phyloP scores from a whole-genome alignment of 2,329 filamentous ascomycete genomes.

The Calonectria pseudoturangicola region DNA sequence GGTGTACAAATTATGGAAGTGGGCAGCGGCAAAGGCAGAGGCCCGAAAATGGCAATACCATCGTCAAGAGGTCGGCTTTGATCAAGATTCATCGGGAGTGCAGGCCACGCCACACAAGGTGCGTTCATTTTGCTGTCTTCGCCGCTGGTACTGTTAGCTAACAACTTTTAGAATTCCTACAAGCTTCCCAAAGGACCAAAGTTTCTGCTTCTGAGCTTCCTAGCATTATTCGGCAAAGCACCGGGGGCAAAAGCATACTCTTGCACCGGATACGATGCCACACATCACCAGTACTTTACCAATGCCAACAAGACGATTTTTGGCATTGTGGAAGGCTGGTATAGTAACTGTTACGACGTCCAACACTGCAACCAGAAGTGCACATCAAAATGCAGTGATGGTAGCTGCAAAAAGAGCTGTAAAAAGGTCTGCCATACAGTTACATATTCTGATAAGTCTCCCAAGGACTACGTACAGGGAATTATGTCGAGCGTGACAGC shows the following conservation, averaged over 20 bases:
- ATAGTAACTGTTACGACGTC: conserved; percentile 5
- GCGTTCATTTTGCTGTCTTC: neutral
- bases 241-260: conserved; percentile 3
- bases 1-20: conserved; percentile 6
- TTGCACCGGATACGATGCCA: conserved; percentile 12
- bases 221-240: neutral
- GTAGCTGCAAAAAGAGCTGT: neutral
- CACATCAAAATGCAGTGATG: neutral
- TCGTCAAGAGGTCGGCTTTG: neutral
- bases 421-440: neutral
- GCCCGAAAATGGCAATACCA: neutral
- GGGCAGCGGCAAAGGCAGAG: neutral
- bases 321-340: conserved; percentile 8
- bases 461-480: conserved; percentile 2
- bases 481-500: neutral
- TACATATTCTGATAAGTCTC: neutral
- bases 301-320: conserved; percentile 2
- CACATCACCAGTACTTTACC: neutral
- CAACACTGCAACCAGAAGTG: neutral
- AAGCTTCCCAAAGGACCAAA: conserved; percentile 1
- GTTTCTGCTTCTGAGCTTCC: neutral
- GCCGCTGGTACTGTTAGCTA: neutral
- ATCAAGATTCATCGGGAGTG: neutral
- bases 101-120: neutral
- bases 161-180: neutral